phyloP scores from a whole-genome alignment of 257 asterid genomes.

The Solanum pimpinellifolium region DNA sequence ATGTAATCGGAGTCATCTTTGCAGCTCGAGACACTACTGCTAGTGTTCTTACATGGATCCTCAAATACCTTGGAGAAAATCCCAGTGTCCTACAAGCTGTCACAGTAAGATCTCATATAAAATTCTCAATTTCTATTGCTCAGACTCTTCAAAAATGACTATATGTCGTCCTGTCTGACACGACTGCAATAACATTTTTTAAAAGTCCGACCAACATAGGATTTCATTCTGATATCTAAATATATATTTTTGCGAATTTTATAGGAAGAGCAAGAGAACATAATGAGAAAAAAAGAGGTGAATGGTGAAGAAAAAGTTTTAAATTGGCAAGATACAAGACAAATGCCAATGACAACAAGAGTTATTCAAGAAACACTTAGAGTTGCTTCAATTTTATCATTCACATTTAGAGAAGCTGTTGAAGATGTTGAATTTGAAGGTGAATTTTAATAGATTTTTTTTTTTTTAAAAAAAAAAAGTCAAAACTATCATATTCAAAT shows the following conservation, averaged over 20 bases:
- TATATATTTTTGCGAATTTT: not conserved
- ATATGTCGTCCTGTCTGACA: too few relatives aligned
- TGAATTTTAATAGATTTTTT: not conserved
- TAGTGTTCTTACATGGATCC: constrained; percentile 34
- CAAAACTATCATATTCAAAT: not conserved
- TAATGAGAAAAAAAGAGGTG: constrained; percentile 11
- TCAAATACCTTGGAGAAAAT: constrained; percentile 29
- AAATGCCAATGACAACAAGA: constrained; percentile 23
- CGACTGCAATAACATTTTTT: not conserved
- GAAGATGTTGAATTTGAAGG: constrained; percentile 40
- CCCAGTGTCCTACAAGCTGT: constrained; percentile 26
- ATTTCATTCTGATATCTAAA: not conserved
- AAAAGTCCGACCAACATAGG: not conserved
- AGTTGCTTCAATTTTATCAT: constrained; percentile 31
- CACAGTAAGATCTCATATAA: constrained; percentile 12
- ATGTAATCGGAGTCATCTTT: constrained; percentile 28
- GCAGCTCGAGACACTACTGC: constrained; percentile 40
- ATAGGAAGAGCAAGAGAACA: constrained; percentile 27
- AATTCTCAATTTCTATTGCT: not conserved
- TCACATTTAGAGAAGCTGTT: constrained; percentile 38
- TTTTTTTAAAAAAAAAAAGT: not conserved
- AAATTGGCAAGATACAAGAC: constrained; percentile 23
- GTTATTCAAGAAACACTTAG: constrained; percentile 36
- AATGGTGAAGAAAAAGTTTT: constrained; percentile 6
- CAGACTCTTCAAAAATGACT: not conserved